These are phyloP conservation scores for Decorospora gaudefroyi DNA, from an alignment of 2,329 filamentous ascomycete species.

Conservation along the genomic window DNA sequence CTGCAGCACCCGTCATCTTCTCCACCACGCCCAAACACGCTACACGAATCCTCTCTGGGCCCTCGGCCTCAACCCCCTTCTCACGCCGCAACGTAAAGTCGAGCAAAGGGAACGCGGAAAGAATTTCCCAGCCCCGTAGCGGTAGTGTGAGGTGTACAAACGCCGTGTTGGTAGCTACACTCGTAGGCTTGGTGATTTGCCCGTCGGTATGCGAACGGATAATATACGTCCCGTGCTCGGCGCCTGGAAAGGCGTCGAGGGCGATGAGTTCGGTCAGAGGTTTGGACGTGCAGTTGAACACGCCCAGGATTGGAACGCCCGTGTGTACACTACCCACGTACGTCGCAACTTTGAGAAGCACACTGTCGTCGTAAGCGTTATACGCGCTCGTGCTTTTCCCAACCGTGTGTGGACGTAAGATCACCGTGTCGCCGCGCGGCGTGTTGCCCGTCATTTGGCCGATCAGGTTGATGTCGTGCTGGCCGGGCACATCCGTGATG, in stretches of 20 bases:
- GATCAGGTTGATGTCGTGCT: conserved; percentile 77
- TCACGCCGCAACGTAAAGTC: conserved; percentile 56
- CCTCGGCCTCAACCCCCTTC: conserved; percentile 40
- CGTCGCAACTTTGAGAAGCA: conserved; percentile 75
- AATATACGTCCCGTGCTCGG: conserved; percentile 66
- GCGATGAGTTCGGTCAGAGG: conserved; percentile 70
- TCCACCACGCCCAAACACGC: conserved; percentile 77
- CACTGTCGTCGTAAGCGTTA: conserved; percentile 71
- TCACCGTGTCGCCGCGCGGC: conserved; percentile 71
- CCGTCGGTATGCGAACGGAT: conserved; percentile 73
- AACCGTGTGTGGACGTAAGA: conserved; percentile 75
- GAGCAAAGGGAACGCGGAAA: conserved; percentile 72
- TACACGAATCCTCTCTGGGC: conserved; percentile 54
- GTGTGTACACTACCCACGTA: conserved; percentile 71
- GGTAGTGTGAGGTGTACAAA: conserved; percentile 67
- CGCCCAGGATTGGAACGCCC: conserved; percentile 75
- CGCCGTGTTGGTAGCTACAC: conserved; percentile 50
- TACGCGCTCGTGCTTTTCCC: conserved; percentile 77
- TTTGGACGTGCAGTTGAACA: conserved; percentile 77
- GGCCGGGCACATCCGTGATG: conserved; percentile 85
- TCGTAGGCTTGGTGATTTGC: conserved; percentile 60
- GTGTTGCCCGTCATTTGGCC: conserved; percentile 79
- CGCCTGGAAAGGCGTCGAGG: conserved; percentile 73
- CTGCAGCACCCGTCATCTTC: conserved; percentile 89
- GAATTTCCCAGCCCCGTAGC: conserved; percentile 74